phyloP scores from a whole-genome alignment of 2,329 filamentous ascomycete genomes.

The Orbilia ellipsospora region DNA sequence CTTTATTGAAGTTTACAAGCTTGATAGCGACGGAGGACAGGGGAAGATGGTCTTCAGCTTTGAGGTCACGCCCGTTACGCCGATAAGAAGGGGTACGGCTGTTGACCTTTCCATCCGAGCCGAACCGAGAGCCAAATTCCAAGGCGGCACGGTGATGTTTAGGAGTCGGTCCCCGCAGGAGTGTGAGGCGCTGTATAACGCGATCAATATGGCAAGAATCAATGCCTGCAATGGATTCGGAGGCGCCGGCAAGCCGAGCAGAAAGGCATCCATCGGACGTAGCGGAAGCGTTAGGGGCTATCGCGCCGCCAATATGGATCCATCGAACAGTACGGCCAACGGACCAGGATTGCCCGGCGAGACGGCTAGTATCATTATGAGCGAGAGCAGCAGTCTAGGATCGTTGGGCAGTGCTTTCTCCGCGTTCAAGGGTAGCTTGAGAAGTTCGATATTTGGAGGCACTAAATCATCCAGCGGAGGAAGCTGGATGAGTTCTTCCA shows the following conservation, averaged over 20 bases:
- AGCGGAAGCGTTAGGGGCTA: constrained; percentile 58
- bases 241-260: constrained; percentile 28
- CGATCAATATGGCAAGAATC: constrained; percentile 88
- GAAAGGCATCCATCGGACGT: constrained; percentile 66
- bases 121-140: constrained; percentile 78
- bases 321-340: constrained; percentile 1
- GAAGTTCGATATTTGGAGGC: constrained; percentile 51
- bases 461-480: constrained; percentile 48
- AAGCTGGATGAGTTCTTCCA: constrained; percentile 54
- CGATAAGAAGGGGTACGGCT: constrained; percentile 87
- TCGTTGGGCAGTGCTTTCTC: constrained; percentile 73
- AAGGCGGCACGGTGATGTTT: constrained; percentile 77
- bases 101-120: constrained; percentile 95
- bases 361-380: constrained; percentile 63
- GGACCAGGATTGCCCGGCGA: constrained; percentile 48
- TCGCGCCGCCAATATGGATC: constrained; percentile 44
- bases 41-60: constrained; percentile 72
- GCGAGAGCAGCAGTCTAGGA: constrained; percentile 70
- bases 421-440: constrained; percentile 69
- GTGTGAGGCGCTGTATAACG: constrained; percentile 81
- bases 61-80: constrained; percentile 89
- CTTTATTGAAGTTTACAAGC: constrained; percentile 49
- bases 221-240: constrained; percentile 74
- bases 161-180: constrained; percentile 80
- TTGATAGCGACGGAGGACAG: constrained; percentile 55